Conservation (phyloP, 2,329 filamentous ascomycete species). For the Penicillium sp. region DNA sequence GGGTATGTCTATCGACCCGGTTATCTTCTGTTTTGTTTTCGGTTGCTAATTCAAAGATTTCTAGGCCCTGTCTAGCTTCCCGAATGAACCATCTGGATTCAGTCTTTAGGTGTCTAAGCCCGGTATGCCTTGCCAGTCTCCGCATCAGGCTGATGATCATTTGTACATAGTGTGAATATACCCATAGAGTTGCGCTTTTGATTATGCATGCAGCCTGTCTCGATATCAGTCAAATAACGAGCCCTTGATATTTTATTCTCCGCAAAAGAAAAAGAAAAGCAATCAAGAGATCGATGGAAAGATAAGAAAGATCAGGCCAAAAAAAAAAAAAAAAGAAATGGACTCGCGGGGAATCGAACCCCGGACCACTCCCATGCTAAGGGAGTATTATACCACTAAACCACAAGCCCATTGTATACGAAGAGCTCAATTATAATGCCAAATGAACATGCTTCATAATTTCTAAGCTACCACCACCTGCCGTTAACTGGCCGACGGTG, state of each 20-base stretch:
- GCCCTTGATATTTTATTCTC: no score
- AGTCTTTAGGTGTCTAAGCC: background rate
- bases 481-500: no score
- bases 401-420: slow-evolving; percentile 35
- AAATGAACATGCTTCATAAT: background rate
- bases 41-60: slow-evolving; percentile 1
- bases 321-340: slow-evolving; percentile 26
- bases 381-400: slow-evolving; percentile 52
- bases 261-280: no score
- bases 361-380: slow-evolving; percentile 51
- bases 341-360: slow-evolving; percentile 52
- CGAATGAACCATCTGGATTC: slow-evolving; percentile 30
- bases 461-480: background rate
- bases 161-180: background rate
- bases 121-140: background rate
- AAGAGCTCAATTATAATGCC: background rate
- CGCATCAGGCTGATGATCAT: background rate
- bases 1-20: slow-evolving; percentile 26
- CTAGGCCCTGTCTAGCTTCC: slow-evolving; percentile 36
- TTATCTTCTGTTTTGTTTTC: background rate
- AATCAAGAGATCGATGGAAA: background rate
- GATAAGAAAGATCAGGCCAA: background rate
- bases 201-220: background rate
- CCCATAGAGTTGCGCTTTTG: background rate
- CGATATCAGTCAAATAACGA: background rate